Evolutionary conservation across 495 filamentous ascomycete genomes (phyloP).

Genomic region (Apiosordaria backusii): DNA sequence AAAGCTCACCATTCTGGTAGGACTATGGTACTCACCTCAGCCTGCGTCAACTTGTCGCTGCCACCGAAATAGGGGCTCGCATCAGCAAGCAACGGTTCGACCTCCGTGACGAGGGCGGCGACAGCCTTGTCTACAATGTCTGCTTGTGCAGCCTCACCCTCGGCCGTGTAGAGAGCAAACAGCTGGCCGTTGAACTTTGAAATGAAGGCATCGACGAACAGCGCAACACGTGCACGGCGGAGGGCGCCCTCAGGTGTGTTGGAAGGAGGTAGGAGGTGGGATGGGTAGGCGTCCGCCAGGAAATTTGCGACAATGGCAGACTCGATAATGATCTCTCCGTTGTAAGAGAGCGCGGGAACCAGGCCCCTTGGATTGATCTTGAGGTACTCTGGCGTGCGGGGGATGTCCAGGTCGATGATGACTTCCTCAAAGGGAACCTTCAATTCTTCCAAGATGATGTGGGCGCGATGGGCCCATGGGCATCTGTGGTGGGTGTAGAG

Average conservation of each 20-base stretch:
- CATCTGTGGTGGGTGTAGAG: conserved; percentile 75
- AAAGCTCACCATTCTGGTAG: not conserved
- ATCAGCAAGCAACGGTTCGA: conserved; percentile 66
- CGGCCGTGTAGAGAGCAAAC: conserved; percentile 40
- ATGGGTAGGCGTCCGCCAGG: conserved; percentile 55
- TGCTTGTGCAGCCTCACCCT: conserved; percentile 38
- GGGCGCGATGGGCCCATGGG: conserved; percentile 79
- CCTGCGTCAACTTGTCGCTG: conserved; percentile 66
- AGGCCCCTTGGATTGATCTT: conserved; percentile 81
- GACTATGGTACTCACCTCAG: conserved; percentile 56
- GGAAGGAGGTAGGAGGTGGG: conserved; percentile 49
- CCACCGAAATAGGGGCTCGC: conserved; percentile 81
- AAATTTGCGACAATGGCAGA: conserved; percentile 70
- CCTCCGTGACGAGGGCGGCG: conserved; percentile 61
- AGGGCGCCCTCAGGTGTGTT: conserved; percentile 41
- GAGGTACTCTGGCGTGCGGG: conserved; percentile 80
- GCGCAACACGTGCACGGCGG: conserved; percentile 62
- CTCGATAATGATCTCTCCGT: conserved; percentile 71
- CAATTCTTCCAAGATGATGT: conserved; percentile 72
- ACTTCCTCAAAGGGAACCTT: conserved; percentile 73
- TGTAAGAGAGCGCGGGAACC: conserved; percentile 69
- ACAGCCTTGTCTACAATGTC: conserved; percentile 43
- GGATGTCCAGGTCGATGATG: conserved; percentile 67
- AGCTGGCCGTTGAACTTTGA: conserved; percentile 55
- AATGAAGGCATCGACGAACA: conserved; percentile 75